Evolutionary conservation across 2,329 filamentous ascomycete genomes (phyloP).

Genomic region (Aspergillus fischeri): DNA sequence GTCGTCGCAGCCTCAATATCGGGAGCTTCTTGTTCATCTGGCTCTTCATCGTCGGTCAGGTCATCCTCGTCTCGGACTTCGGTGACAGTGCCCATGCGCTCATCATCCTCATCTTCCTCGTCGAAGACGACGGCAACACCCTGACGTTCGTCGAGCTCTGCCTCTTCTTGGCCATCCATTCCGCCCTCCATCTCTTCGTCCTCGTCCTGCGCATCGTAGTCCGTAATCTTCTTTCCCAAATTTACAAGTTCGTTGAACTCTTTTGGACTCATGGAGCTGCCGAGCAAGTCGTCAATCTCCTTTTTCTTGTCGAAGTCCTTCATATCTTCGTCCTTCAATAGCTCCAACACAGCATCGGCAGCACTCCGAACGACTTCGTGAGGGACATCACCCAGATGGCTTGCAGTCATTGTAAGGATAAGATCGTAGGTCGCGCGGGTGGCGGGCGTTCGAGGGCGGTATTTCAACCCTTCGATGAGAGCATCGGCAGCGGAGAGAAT

Average conservation of each 20-base stretch:
- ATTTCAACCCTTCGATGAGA: constrained; percentile 84
- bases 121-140: constrained; percentile 98
- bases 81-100: constrained; percentile 69
- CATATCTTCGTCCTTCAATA: constrained; percentile 88
- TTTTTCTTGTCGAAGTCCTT: constrained; percentile 99
- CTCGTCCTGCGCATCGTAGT: constrained; percentile 94
- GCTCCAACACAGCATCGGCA: constrained; percentile 85
- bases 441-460: constrained; percentile 84
- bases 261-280: constrained; percentile 75
- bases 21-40: constrained; percentile 57
- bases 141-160: constrained; percentile 87
- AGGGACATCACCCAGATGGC: constrained; percentile 84
- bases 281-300: constrained; percentile 89
- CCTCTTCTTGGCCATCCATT: constrained; percentile 60
- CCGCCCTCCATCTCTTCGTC: constrained; percentile 80
- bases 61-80: constrained; percentile 80
- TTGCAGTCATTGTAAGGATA: constrained; percentile 85
- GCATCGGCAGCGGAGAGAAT: constrained; percentile 81
- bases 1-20: constrained; percentile 45
- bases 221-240: constrained; percentile 96
- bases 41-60: constrained; percentile 75
- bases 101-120: constrained; percentile 82
- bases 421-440: constrained; percentile 93
- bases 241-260: constrained; percentile 97
- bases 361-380: constrained; percentile 90